Conservation (phyloP, 176 grass and related monocot genomes). For the Carex cristatella region DNA sequence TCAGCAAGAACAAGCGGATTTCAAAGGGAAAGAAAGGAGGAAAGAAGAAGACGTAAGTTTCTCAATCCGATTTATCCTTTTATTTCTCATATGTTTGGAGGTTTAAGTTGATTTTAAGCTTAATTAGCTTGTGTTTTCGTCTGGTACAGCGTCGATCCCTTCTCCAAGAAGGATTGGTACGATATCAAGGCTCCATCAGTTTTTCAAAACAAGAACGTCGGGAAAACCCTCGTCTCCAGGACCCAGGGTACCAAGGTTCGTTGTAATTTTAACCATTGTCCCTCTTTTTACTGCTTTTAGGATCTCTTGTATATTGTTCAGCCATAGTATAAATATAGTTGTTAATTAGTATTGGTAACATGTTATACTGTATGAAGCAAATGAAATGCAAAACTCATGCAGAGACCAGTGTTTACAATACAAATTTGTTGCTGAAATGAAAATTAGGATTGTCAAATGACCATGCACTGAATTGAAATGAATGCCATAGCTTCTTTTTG, state of each 20-base stretch:
- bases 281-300: not conserved
- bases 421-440: too few relatives aligned
- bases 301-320: not conserved
- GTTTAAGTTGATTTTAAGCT: not conserved
- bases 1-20: conserved; percentile 83
- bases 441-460: too few relatives aligned
- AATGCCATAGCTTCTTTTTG: too few relatives aligned
- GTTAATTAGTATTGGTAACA: not conserved
- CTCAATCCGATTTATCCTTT: not conserved
- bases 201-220: conserved; percentile 52
- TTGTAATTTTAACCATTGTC: not conserved
- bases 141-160: conserved; percentile 53
- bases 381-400: not conserved
- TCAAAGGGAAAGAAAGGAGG: conserved; percentile 75
- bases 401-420: not conserved
- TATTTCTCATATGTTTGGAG: not conserved
- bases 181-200: conserved; percentile 73
- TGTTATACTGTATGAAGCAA: not conserved
- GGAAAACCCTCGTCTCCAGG: conserved; percentile 85
- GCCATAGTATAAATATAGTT: not conserved
- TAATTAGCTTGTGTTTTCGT: not conserved
- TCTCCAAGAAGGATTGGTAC: conserved; percentile 84
- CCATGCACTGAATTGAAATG: too few relatives aligned
- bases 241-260: conserved; percentile 81
- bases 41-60: conserved; percentile 76